Base-by-base conservation (phyloP, 768 basidiomycete species). In the Chlorophyllum brunneum region DNA sequence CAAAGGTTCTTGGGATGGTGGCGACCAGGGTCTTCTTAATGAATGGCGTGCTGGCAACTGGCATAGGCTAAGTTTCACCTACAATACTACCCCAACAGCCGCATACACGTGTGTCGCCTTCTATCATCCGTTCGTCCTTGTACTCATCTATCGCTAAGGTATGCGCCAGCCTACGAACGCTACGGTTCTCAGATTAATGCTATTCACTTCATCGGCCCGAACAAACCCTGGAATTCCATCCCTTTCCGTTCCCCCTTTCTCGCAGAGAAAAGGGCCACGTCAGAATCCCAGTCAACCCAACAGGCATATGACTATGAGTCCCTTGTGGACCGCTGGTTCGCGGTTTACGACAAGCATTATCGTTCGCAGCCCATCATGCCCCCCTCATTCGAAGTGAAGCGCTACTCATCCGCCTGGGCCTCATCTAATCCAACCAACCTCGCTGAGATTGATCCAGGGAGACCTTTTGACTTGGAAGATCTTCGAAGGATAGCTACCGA, bases 21-120 rank as follows among this genome's bases (percentile, higher is more conserved):
- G 93, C n/a, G 97, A 99, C 70, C 97, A 99, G 67, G 97, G 97
- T 13, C 72, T 98, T 56, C 77, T 98, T 58, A 98, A 98, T 62
- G 95, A 98, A 73, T 98, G 94, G 94, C 77, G 88, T 58, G 84
- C 86, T 27, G 67, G 66, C 16, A 67, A 90, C 63, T 99, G 97
- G 97, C 82, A 97, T 61, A 80, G 93, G 60, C 83, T 99, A 59
- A 93, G 93, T 65, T 99, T 98, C 70, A 92, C 86, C 36, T 99
- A 97, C 73, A 99, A 99, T 68, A 97, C 95, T 13, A 98, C 97
- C 2, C 97, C 97, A 15, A 93, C 93, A 11, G 93, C 95, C 54
- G 92, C 87, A 48, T 98, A 98, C 73, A 94, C 92, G 88, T 95
- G 63, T 76, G 90, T 82, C 29, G n/a, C 51, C 60, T 26, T 58